Evolutionary conservation across 202 grass and related monocot species (phyloP).

Genomic region (Digitaria exilis): DNA sequence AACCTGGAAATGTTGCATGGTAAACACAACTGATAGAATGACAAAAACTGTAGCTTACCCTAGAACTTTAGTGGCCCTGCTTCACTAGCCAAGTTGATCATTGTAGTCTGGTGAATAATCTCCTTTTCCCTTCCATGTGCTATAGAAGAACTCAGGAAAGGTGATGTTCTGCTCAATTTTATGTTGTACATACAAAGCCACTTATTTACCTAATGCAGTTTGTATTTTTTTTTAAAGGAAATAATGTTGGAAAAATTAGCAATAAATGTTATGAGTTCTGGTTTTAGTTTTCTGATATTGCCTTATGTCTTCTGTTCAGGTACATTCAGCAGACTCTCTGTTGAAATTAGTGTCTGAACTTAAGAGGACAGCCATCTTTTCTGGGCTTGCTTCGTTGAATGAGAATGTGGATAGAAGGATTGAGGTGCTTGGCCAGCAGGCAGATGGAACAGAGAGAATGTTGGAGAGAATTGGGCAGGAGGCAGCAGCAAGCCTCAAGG

Average conservation of each 20-base stretch:
- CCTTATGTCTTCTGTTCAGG: constrained; percentile 46
- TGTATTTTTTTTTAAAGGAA: background rate
- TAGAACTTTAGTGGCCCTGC: background rate
- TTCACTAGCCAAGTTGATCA: background rate
- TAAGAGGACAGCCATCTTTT: constrained; percentile 97
- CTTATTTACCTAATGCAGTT: background rate
- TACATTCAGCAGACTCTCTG: constrained; percentile 80
- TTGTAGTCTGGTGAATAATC: background rate
- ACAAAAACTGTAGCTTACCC: background rate
- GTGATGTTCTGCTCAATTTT: background rate
- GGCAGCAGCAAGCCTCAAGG: constrained; percentile 78
- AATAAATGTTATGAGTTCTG: background rate
- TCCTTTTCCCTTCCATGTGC: background rate
- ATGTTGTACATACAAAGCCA: background rate
- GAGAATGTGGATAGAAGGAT: constrained; percentile 88
- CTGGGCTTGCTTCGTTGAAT: constrained; percentile 81
- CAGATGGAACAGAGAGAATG: constrained; percentile 69
- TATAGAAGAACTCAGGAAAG: background rate
- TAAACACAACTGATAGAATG: background rate
- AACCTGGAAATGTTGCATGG: background rate
- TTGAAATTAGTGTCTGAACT: constrained; percentile 86
- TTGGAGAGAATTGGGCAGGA: constrained; percentile 85
- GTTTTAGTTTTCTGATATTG: background rate
- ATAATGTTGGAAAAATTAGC: background rate
- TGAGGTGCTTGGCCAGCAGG: constrained; percentile 62